These are phyloP conservation scores for Pontederia paniculata DNA, from an alignment of 176 grass and related monocot species.

Conservation along the genomic window DNA sequence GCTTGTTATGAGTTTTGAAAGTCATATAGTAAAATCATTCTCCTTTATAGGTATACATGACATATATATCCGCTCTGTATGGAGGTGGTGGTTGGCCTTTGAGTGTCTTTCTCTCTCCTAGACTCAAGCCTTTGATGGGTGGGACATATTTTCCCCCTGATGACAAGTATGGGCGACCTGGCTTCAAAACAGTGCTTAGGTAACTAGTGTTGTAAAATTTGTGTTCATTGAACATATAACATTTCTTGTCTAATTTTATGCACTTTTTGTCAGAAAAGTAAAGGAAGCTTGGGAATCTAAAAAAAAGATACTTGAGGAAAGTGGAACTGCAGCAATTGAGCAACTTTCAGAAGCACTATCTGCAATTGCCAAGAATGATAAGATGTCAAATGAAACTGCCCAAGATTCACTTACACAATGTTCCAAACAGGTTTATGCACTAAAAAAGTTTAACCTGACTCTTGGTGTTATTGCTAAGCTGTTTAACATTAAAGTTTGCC, in stretches of 20 bases:
- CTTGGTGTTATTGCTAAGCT: no score
- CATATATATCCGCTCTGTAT: conserved; percentile 73
- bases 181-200: conserved; percentile 96
- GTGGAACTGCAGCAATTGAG: conserved; percentile 49
- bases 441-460: background rate
- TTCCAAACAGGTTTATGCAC: conserved; percentile 60
- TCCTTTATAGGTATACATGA: conserved; percentile 85
- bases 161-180: conserved; percentile 76
- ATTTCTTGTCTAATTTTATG: background rate
- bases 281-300: conserved; percentile 92
- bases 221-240: background rate
- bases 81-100: conserved; percentile 91
- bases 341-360: conserved; percentile 75
- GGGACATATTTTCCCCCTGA: conserved; percentile 95
- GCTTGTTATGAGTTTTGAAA: background rate
- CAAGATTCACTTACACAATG: conserved; percentile 46
- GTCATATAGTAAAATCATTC: background rate
- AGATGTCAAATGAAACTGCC: conserved; percentile 53
- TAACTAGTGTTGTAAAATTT: conserved; percentile 4
- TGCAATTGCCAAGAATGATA: conserved; percentile 44
- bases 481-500: no score
- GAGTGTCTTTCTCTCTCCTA: conserved; percentile 79
- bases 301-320: conserved; percentile 53
- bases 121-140: conserved; percentile 86
- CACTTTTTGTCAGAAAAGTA: conserved; percentile 41